A percentile compares a stretch with the other conserved stretches of the same genome.
phyloP scores from a whole-genome alignment of 306 rosid species.

The Elaeagnus macrophylla region DNA sequence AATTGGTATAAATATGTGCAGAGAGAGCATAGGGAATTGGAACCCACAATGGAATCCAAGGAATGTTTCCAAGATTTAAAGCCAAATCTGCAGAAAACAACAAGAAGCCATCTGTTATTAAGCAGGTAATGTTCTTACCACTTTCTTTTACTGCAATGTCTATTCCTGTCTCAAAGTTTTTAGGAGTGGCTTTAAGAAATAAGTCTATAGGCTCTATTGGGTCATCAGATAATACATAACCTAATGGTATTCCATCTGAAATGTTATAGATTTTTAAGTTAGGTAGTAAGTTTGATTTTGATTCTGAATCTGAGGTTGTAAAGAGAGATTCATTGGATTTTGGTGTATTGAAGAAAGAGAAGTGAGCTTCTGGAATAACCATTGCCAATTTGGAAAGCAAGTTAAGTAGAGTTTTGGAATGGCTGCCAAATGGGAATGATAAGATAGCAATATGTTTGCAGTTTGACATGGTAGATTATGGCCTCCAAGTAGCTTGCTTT shows the following conservation, averaged over 20 bases:
- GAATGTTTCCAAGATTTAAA: slow-evolving; percentile 21
- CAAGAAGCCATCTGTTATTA: slow-evolving; percentile 7
- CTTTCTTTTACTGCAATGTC: slow-evolving; percentile 12
- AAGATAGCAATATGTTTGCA: slow-evolving; percentile 10
- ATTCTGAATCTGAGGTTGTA: neutral
- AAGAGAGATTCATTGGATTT: slow-evolving; percentile 11
- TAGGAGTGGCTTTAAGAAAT: slow-evolving; percentile 22
- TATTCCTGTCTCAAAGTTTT: slow-evolving; percentile 17
- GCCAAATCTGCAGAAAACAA: slow-evolving; percentile 13
- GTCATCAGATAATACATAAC: neutral
- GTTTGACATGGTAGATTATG: too few relatives aligned
- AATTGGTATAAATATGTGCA: slow-evolving; percentile 24
- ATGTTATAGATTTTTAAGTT: slow-evolving; percentile 13
- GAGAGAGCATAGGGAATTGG: slow-evolving; percentile 21
- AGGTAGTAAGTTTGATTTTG: neutral
- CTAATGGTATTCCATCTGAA: slow-evolving; percentile 22
- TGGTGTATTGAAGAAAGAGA: slow-evolving; percentile 17
- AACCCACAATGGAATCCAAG: slow-evolving; percentile 43
- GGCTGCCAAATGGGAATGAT: slow-evolving; percentile 27
- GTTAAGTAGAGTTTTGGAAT: slow-evolving; percentile 4
- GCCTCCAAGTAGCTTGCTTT: too few relatives aligned
- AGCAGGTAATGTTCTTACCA: slow-evolving; percentile 18
- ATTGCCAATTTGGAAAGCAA: slow-evolving; percentile 12
- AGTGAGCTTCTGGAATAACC: slow-evolving; percentile 11
- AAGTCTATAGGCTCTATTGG: slow-evolving; percentile 14